Evolutionary conservation across 2,329 filamentous ascomycete species (phyloP).

Genomic region (Aspergillus uvarum): DNA sequence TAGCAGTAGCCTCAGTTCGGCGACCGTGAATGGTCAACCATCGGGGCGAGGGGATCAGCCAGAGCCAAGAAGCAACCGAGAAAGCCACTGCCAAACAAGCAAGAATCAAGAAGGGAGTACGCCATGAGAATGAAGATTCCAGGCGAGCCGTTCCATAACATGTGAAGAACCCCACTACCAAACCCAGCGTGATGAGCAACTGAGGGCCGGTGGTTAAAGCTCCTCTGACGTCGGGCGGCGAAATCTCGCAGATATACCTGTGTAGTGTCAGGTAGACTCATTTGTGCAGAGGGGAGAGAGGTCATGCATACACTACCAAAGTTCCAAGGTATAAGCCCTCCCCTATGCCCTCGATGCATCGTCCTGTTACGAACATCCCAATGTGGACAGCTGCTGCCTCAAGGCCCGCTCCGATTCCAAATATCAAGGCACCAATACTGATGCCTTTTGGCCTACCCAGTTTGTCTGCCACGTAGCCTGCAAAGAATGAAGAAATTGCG

Average conservation of each 20-base stretch:
- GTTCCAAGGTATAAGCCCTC: slow-evolving; percentile 60
- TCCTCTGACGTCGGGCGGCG: slow-evolving; percentile 53
- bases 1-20: slow-evolving; percentile 46
- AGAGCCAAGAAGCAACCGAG: slow-evolving; percentile 37
- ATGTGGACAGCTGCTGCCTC: slow-evolving; percentile 52
- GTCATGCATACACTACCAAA: slow-evolving; percentile 46
- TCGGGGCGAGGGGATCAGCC: slow-evolving; percentile 57
- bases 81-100: slow-evolving; percentile 44
- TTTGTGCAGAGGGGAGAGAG: background rate
- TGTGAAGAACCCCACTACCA: slow-evolving; percentile 59
- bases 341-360: slow-evolving; percentile 58
- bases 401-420: slow-evolving; percentile 54
- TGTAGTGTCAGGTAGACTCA: slow-evolving; percentile 1
- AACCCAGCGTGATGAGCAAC: slow-evolving; percentile 51
- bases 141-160: slow-evolving; percentile 57
- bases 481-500: slow-evolving; percentile 58
- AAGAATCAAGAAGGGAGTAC: slow-evolving; percentile 56
- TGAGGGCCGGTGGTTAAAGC: slow-evolving; percentile 55
- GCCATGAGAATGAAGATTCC: slow-evolving; percentile 54
- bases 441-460: slow-evolving; percentile 54
- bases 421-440: slow-evolving; percentile 53
- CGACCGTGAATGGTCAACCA: slow-evolving; percentile 56
- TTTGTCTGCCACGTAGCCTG: slow-evolving; percentile 54
- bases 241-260: slow-evolving; percentile 59
- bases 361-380: slow-evolving; percentile 55